These are phyloP conservation scores for Clarireedia paspali DNA, from an alignment of 2,329 filamentous ascomycete species.

Conservation along the genomic window DNA sequence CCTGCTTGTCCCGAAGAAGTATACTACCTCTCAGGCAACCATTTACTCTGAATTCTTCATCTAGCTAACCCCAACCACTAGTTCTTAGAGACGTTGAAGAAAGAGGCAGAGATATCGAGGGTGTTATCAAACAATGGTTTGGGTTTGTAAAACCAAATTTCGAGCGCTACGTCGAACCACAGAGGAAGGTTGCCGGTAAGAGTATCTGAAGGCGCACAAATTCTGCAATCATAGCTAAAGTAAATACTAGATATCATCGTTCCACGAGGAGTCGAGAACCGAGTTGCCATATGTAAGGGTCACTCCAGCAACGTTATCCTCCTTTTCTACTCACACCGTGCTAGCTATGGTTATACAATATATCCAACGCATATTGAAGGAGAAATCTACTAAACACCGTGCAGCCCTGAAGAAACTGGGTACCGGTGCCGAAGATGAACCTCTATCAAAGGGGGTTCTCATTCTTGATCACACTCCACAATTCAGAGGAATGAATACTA, in stretches of 20 bases:
- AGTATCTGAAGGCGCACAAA: conserved; percentile 1
- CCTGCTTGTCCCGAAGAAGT: conserved; percentile 86
- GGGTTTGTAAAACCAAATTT: conserved; percentile 94
- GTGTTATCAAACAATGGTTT: conserved; percentile 98
- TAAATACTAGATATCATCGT: conserved; percentile 70
- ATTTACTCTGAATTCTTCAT: neutral
- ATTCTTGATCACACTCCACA: conserved; percentile 72
- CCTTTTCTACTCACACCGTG: neutral
- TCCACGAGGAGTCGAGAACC: conserved; percentile 88
- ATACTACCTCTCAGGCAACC: conserved; percentile 27
- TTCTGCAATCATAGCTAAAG: neutral
- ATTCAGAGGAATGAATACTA: conserved; percentile 80
- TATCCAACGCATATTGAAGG: conserved; percentile 76
- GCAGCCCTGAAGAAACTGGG: conserved; percentile 72
- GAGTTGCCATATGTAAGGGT: conserved; percentile 70
- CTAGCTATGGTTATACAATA: conserved; percentile 88
- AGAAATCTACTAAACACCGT: conserved; percentile 80
- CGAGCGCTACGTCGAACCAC: conserved; percentile 86
- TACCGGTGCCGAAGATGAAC: conserved; percentile 59
- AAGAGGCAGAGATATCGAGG: conserved; percentile 84
- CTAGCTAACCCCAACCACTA: conserved; percentile 9
- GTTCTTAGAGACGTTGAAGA: conserved; percentile 81
- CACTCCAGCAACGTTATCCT: conserved; percentile 5
- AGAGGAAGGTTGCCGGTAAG: conserved; percentile 73
- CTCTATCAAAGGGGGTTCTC: conserved; percentile 67